Conservation (phyloP, 805 yeast genomes). For the Komagataella populi region DNA sequence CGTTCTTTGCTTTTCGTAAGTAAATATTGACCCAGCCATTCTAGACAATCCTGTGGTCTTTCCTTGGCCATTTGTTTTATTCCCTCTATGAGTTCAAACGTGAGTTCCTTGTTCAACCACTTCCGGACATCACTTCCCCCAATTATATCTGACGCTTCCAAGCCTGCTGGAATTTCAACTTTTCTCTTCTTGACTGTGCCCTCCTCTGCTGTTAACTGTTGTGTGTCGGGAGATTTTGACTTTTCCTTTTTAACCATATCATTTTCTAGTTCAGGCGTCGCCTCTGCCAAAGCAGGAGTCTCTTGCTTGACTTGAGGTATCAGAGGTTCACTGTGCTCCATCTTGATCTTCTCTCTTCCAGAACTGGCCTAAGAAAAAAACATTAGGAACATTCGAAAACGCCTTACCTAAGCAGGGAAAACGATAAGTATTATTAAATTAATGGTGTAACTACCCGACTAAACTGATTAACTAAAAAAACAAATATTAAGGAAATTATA, state of each 20-base stretch:
- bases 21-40: conserved; percentile 24
- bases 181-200: not conserved
- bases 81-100: conserved; percentile 29
- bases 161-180: conserved; percentile 3
- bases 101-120: conserved; percentile 33
- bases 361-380: not conserved
- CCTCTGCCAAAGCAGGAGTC: not conserved
- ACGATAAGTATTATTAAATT: not conserved
- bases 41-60: conserved; percentile 26
- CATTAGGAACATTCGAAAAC: too few relatives aligned
- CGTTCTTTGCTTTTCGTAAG: conserved; percentile 8
- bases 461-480: not conserved
- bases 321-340: not conserved
- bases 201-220: not conserved
- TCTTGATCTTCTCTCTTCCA: not conserved
- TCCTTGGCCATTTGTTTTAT: conserved; percentile 20
- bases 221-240: not conserved
- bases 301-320: not conserved
- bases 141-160: conserved; percentile 22
- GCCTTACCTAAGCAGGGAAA: not conserved
- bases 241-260: not conserved
- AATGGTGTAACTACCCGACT: not conserved
- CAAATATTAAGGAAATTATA: not conserved
- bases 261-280: not conserved
- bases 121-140: conserved; percentile 40